These are phyloP conservation scores for Carex cristatella DNA, from an alignment of 176 grass and related monocot species.

Conservation along the genomic window DNA sequence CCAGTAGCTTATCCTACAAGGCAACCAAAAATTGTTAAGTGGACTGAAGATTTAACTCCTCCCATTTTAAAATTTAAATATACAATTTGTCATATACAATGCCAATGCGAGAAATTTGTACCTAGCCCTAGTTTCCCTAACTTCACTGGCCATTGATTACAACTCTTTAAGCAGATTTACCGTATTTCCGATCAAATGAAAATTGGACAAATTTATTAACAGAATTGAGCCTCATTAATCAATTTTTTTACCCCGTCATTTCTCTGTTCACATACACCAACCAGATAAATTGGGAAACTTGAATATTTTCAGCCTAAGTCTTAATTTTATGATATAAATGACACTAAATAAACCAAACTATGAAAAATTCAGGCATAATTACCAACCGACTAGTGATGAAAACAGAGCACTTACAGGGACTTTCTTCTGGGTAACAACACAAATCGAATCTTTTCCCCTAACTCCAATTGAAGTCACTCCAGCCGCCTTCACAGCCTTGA, in stretches of 20 bases:
- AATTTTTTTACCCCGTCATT: neutral
- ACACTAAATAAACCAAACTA: neutral
- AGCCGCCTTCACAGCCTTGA: slow-evolving; percentile 95
- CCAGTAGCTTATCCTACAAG: slow-evolving; percentile 88
- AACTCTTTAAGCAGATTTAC: neutral
- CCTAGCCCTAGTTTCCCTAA: neutral
- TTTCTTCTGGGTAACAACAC: slow-evolving; percentile 99
- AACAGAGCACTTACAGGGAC: slow-evolving; percentile 68
- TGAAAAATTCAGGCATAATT: neutral
- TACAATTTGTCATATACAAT: neutral
- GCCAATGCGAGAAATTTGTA: neutral
- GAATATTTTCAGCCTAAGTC: neutral
- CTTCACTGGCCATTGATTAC: neutral
- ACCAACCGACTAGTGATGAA: neutral
- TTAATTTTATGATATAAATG: neutral
- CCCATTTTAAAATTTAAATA: neutral
- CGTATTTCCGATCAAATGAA: neutral
- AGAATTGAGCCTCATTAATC: neutral
- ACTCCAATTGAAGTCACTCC: slow-evolving; percentile 97
- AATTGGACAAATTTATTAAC: neutral
- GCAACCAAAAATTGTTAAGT: neutral
- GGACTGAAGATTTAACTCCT: neutral
- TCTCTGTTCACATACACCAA: neutral
- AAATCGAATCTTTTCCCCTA: slow-evolving; percentile 76
- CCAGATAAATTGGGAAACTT: neutral